Conservation (phyloP, 257 asterid genomes). For the Plantago major region DNA sequence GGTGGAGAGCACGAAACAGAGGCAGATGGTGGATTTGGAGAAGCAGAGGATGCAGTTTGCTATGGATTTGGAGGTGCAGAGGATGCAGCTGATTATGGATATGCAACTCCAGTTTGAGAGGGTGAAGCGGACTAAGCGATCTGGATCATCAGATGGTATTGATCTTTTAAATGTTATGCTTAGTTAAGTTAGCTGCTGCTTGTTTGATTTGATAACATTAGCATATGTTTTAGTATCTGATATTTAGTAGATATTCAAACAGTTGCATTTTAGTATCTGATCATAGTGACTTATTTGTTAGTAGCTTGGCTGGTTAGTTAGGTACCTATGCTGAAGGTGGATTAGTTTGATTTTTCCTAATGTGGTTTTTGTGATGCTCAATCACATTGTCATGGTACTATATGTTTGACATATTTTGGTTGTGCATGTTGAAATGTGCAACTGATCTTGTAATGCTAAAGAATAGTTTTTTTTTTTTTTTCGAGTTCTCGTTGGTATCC, state of each 20-base stretch:
- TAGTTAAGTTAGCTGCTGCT: too few relatives aligned
- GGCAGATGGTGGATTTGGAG: slow-evolving; percentile 82
- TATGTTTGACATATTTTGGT: too few relatives aligned
- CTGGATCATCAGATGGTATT: slow-evolving; percentile 60
- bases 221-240: too few relatives aligned
- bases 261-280: neutral
- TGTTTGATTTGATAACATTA: too few relatives aligned
- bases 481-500: too few relatives aligned
- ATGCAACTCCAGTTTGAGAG: slow-evolving; percentile 63
- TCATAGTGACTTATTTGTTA: neutral
- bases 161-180: neutral
- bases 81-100: slow-evolving; percentile 74
- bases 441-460: too few relatives aligned
- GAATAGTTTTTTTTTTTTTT: too few relatives aligned
- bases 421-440: too few relatives aligned
- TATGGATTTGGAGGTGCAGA: slow-evolving; percentile 83
- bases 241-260: neutral
- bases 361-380: too few relatives aligned
- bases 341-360: too few relatives aligned
- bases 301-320: neutral
- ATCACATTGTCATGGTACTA: too few relatives aligned
- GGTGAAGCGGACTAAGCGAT: slow-evolving; percentile 47
- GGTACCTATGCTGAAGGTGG: too few relatives aligned
- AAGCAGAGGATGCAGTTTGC: slow-evolving; percentile 83
- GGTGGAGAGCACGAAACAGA: slow-evolving; percentile 72